phyloP scores from a whole-genome alignment of 805 yeast species.

The Hagleromyces aurorensis region DNA sequence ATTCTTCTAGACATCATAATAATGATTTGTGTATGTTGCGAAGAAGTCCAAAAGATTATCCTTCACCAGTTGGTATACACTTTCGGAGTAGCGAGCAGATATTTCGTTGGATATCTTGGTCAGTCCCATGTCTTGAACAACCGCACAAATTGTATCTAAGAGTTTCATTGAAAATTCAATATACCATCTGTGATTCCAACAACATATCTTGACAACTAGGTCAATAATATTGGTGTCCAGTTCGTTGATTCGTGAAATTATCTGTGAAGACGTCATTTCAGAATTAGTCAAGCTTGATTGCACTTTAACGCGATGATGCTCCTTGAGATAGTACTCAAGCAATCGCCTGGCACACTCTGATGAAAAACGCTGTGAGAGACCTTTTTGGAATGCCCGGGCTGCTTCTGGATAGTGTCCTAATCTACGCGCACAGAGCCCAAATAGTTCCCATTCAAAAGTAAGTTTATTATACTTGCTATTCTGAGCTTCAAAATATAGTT shows the following conservation, averaged over 20 bases:
- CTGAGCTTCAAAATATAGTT: slow-evolving; percentile 81
- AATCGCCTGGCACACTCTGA: slow-evolving; percentile 71
- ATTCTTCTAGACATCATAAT: slow-evolving; percentile 20
- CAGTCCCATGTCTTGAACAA: slow-evolving; percentile 70
- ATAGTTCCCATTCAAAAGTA: slow-evolving; percentile 85
- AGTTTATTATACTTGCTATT: slow-evolving; percentile 69
- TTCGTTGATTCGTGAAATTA: slow-evolving; percentile 25
- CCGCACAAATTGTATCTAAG: slow-evolving; percentile 45
- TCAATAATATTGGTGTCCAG: slow-evolving; percentile 56
- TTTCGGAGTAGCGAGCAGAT: slow-evolving; percentile 53
- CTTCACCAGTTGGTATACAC: slow-evolving; percentile 22
- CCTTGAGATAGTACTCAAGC: slow-evolving; percentile 54
- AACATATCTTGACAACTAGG: slow-evolving; percentile 65
- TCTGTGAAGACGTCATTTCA: slow-evolving; percentile 27
- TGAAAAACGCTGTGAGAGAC: slow-evolving; percentile 67
- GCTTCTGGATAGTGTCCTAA: slow-evolving; percentile 85
- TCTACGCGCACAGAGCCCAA: slow-evolving; percentile 80
- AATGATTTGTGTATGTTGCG: slow-evolving; percentile 21
- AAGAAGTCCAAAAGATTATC: slow-evolving; percentile 26
- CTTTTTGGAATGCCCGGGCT: slow-evolving; percentile 69
- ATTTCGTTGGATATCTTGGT: slow-evolving; percentile 69
- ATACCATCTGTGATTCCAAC: slow-evolving; percentile 99
- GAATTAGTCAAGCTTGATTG: slow-evolving; percentile 17
- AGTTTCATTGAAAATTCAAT: slow-evolving; percentile 75
- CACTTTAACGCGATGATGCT: slow-evolving; percentile 30